Percentiles rank a stretch among this genome's conserved stretches.
phyloP scores from a whole-genome alignment of 805 yeast species.

The Wickerhamiella dianesei region DNA sequence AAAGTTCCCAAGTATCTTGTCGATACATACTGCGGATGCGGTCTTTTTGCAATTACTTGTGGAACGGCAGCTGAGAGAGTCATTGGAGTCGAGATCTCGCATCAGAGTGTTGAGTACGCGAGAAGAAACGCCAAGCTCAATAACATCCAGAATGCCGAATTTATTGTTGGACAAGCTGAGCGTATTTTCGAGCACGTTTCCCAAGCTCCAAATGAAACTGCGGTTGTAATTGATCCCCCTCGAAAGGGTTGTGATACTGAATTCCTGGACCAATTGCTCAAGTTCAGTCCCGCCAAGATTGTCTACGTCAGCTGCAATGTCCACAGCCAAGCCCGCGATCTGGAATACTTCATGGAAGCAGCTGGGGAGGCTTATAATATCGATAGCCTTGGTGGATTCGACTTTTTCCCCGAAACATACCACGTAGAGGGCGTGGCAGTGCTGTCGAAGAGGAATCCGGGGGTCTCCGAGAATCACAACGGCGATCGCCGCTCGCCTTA shows the following conservation, averaged over 20 bases:
- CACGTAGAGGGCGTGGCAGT: conserved; percentile 86
- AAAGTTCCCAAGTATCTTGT: conserved; percentile 51
- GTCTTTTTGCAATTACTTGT: conserved; percentile 79
- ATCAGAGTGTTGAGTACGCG: conserved; percentile 84
- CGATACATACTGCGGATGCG: conserved; percentile 95
- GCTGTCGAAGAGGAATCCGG: conserved; percentile 21
- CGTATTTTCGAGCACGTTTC: conserved; percentile 53
- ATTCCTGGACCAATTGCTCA: conserved; percentile 73
- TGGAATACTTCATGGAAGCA: conserved; percentile 64
- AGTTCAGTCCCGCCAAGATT: conserved; percentile 67
- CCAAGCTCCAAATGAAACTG: conserved; percentile 61
- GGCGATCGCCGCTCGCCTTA: background rate
- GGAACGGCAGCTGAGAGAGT: conserved; percentile 69
- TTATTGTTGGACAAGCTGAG: conserved; percentile 88
- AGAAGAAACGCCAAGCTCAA: conserved; percentile 64
- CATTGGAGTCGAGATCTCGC: conserved; percentile 87
- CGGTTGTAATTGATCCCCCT: conserved; percentile 92
- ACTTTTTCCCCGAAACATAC: conserved; percentile 91
- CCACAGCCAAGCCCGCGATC: conserved; percentile 91
- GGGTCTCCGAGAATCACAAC: background rate
- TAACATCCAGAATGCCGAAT: conserved; percentile 61
- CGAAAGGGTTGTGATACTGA: conserved; percentile 91
- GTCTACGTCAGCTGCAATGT: conserved; percentile 97
- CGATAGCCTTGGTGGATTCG: conserved; percentile 84
- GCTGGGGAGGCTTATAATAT: conserved; percentile 38